Base-by-base conservation (phyloP, 225 moss, liverwort and hornwort genomes). In the Sphagnum tenellum region DNA sequence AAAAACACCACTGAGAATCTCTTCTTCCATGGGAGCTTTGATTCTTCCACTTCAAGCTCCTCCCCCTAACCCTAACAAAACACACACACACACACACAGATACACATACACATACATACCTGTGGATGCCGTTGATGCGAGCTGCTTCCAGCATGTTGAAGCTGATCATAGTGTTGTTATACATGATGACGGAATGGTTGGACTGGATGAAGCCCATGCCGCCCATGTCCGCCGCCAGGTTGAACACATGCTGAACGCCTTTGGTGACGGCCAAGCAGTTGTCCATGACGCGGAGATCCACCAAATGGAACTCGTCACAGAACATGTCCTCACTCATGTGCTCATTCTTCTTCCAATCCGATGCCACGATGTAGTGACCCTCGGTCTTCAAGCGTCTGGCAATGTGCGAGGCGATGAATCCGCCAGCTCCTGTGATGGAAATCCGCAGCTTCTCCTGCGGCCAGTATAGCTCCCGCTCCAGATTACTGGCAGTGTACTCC, bases 281-380 rank as follows among this genome's bases (percentile, higher is more conserved):
- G n/a, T 87, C 89, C 70, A 76, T 80, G 44, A 92, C 92, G 6
- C 92, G 87, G 65, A 92, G 61, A 46, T 92, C 92, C 59, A 92
- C 92, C 12, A 92, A 69, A 56, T 92, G 92, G 9, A 92, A 92
- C 77, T 89, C 92, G 45, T 92, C 83, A 56, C 89, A 89, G 81
- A 92, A 92, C 84, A 92, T 76, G 64, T 89, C 87, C 82, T 92
- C 92, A 50, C 87, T 87, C 92, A 92, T 92, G 65, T 92, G 92
- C 85, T 92, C 89, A 51, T 92, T 92, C 66, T 84, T 82, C 82
- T 92, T 89, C 89, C 89, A 87, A 57, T 92, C 91, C 13, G 91
- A 86, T 2, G 89, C 89, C 14, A 92, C 81, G 65, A 92, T 86
- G 74, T 92, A 89, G 64, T 92, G 91, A 0, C 91, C 91, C 81